Evolutionary conservation across 2,329 filamentous ascomycete species (phyloP).

Genomic region (Teratosphaeria epicoccoides): DNA sequence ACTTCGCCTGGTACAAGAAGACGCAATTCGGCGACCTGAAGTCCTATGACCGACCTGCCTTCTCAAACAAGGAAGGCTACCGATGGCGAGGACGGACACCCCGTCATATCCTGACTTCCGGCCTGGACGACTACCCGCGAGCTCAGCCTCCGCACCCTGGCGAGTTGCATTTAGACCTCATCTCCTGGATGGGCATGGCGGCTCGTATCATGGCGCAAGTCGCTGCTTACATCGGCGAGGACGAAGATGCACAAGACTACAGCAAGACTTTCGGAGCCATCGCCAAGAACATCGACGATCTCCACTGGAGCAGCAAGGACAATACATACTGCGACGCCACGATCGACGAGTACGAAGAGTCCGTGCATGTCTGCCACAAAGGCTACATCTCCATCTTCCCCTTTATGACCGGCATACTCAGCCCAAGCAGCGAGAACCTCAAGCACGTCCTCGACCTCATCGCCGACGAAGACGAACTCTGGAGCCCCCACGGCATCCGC

Average conservation of each 20-base stretch:
- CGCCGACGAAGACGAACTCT: slow-evolving; percentile 72
- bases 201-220: slow-evolving; percentile 73
- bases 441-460: slow-evolving; percentile 68
- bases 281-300: slow-evolving; percentile 72
- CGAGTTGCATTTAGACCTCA: slow-evolving; percentile 87
- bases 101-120: slow-evolving; percentile 80
- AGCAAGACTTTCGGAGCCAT: slow-evolving; percentile 65
- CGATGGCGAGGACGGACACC: slow-evolving; percentile 87
- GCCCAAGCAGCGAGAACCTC: slow-evolving; percentile 61
- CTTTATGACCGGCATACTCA: slow-evolving; percentile 73
- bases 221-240: slow-evolving; percentile 60
- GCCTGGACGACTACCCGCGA: slow-evolving; percentile 91
- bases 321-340: slow-evolving; percentile 90
- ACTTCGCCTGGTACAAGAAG: slow-evolving; percentile 90
- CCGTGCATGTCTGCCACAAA: slow-evolving; percentile 83
- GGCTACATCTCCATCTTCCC: slow-evolving; percentile 92
- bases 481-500: slow-evolving; percentile 77
- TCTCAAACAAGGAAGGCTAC: slow-evolving; percentile 83
- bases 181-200: slow-evolving; percentile 98
- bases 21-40: slow-evolving; percentile 87
- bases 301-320: slow-evolving; percentile 79
- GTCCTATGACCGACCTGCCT: slow-evolving; percentile 80
- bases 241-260: slow-evolving; percentile 66
- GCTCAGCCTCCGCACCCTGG: slow-evolving; percentile 88
- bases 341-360: slow-evolving; percentile 90